Evolutionary conservation across 2,329 filamentous ascomycete genomes (phyloP).

Genomic region (Ascochyta lentis): DNA sequence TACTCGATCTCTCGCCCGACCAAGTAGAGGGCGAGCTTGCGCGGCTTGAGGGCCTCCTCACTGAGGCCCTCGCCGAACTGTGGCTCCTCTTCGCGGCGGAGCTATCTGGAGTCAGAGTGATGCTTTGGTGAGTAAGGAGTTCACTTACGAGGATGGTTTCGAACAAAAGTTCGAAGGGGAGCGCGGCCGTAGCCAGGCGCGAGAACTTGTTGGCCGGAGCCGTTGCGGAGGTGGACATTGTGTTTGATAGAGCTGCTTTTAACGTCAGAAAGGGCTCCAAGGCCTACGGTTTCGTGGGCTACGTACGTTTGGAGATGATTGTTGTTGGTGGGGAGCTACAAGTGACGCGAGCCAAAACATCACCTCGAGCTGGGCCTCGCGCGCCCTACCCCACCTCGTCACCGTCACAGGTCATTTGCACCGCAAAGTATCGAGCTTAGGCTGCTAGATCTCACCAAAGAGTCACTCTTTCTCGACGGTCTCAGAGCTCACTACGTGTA

Average conservation of each 20-base stretch:
- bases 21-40: not conserved
- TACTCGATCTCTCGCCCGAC: not conserved
- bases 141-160: not conserved
- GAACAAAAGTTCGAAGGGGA: not conserved
- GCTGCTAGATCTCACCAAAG: no score
- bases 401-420: not conserved
- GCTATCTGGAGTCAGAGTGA: no score
- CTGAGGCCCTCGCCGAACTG: no score
- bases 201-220: not conserved
- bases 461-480: no score
- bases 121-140: not conserved
- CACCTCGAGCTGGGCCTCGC: not conserved
- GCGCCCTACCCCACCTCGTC: not conserved
- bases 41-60: not conserved
- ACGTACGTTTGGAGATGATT: not conserved
- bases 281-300: not conserved
- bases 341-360: not conserved
- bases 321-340: not conserved
- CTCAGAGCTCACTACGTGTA: no score
- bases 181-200: not conserved
- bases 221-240: not conserved
- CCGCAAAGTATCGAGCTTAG: not conserved
- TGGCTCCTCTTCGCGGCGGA: no score
- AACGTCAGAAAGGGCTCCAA: not conserved
- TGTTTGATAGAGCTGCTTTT: not conserved